Evolutionary conservation across 2,329 filamentous ascomycete genomes (phyloP).

Genomic region (Ophiostoma perfectum): DNA sequence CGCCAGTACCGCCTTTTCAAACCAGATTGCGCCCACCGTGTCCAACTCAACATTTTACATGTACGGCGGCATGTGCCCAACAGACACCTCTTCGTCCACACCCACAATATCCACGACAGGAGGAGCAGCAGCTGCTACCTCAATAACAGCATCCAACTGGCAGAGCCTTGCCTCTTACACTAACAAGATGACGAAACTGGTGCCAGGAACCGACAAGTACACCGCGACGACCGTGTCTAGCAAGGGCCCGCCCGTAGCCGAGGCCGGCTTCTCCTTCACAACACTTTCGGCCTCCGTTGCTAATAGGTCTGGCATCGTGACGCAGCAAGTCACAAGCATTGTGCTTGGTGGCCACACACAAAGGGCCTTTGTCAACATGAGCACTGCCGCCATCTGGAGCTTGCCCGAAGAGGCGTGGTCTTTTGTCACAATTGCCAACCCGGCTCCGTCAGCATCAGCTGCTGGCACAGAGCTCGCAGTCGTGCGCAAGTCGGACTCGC

Average conservation of each 20-base stretch:
- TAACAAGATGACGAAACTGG: constrained; percentile 67
- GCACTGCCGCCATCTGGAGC: constrained; percentile 78
- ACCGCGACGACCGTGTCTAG: constrained; percentile 37
- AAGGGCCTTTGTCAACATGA: constrained; percentile 88
- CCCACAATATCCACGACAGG: constrained; percentile 25
- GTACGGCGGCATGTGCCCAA: constrained; percentile 85
- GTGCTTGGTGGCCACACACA: constrained; percentile 81
- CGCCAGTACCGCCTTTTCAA: constrained; percentile 61
- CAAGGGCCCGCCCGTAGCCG: constrained; percentile 63
- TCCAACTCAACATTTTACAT: constrained; percentile 59
- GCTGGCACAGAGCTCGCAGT: constrained; percentile 51
- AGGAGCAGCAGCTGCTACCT: constrained; percentile 30
- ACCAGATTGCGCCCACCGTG: constrained; percentile 48
- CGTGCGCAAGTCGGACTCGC: constrained; percentile 9
- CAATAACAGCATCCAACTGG: constrained; percentile 47
- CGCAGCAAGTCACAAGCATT: constrained; percentile 72
- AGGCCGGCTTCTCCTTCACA: constrained; percentile 83
- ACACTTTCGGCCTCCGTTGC: constrained; percentile 64
- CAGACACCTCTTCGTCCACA: constrained; percentile 29
- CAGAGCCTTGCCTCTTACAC: constrained; percentile 69
- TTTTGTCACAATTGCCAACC: constrained; percentile 61
- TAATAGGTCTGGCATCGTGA: constrained; percentile 55
- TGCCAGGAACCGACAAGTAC: constrained; percentile 41
- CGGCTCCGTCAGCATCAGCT: constrained; percentile 15
- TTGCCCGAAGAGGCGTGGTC: constrained; percentile 83